phyloP scores from a whole-genome alignment of 2,329 filamentous ascomycete genomes.

The Orbilia blumenaviensis region DNA sequence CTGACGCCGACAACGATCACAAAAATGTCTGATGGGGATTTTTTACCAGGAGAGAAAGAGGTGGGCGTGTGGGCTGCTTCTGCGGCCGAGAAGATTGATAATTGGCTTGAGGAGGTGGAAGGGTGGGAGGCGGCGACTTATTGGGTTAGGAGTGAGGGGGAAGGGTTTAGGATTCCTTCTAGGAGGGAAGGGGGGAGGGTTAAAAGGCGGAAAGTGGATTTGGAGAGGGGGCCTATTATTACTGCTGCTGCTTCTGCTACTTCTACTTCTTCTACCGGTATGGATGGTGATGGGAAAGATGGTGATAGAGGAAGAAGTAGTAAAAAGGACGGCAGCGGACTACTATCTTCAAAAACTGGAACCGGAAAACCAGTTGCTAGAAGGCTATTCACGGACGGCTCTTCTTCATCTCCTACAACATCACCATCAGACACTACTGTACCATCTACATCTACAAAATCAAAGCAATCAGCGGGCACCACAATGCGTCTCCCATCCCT shows the following conservation, averaged over 20 bases:
- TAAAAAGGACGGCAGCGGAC: no score
- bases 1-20: slow-evolving; percentile 56
- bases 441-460: not conserved
- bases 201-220: slow-evolving; percentile 61
- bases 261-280: no score
- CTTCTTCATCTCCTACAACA: not conserved
- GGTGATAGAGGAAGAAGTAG: no score
- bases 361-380: slow-evolving; percentile 22
- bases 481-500: slow-evolving; percentile 24
- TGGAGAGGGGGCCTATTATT: not conserved
- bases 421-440: no score
- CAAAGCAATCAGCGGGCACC: slow-evolving; percentile 12
- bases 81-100: slow-evolving; percentile 75
- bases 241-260: not conserved
- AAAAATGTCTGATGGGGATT: slow-evolving; percentile 56
- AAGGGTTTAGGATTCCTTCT: slow-evolving; percentile 55
- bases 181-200: slow-evolving; percentile 69
- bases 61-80: slow-evolving; percentile 76
- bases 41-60: slow-evolving; percentile 68
- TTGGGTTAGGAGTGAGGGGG: slow-evolving; percentile 60
- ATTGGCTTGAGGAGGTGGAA: slow-evolving; percentile 78
- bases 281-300: no score
- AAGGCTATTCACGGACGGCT: slow-evolving; percentile 57
- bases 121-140: slow-evolving; percentile 65
- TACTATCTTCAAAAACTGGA: no score